These are phyloP conservation scores for Ceratocystis colombiana DNA, from an alignment of 2,329 filamentous ascomycete genomes.

Conservation along the genomic window DNA sequence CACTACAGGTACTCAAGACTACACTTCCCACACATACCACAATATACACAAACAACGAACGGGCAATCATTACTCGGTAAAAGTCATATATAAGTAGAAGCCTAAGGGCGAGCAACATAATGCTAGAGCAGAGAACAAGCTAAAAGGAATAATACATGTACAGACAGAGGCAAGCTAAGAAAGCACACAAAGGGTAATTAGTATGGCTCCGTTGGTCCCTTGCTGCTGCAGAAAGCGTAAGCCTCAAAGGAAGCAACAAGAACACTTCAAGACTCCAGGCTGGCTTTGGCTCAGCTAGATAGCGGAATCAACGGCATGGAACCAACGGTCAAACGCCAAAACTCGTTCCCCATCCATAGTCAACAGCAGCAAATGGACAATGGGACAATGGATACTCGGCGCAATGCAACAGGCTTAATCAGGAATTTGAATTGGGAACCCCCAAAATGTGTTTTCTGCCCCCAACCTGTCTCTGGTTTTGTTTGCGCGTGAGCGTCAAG, in stretches of 20 bases:
- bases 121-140: not conserved
- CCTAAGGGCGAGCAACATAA: not conserved
- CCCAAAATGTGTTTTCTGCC: constrained; percentile 1
- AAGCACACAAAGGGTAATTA: not conserved
- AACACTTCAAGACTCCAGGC: too few relatives aligned
- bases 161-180: not conserved
- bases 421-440: not conserved
- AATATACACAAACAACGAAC: not conserved
- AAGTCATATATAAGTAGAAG: constrained; percentile 11
- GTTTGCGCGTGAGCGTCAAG: constrained; percentile 3
- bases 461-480: constrained; percentile 1
- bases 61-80: not conserved
- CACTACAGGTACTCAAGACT: too few relatives aligned
- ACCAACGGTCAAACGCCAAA: not conserved
- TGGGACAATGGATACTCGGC: not conserved
- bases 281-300: not conserved
- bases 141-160: constrained; percentile 13
- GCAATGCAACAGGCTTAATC: not conserved
- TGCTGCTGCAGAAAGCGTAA: not conserved
- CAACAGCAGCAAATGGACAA: not conserved
- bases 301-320: not conserved
- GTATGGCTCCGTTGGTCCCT: too few relatives aligned
- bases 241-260: too few relatives aligned
- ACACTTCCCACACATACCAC: too few relatives aligned
- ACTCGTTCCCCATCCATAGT: not conserved